Base-by-base conservation (phyloP, 768 basidiomycete genomes). In the Paxillus ammoniavirescens region DNA sequence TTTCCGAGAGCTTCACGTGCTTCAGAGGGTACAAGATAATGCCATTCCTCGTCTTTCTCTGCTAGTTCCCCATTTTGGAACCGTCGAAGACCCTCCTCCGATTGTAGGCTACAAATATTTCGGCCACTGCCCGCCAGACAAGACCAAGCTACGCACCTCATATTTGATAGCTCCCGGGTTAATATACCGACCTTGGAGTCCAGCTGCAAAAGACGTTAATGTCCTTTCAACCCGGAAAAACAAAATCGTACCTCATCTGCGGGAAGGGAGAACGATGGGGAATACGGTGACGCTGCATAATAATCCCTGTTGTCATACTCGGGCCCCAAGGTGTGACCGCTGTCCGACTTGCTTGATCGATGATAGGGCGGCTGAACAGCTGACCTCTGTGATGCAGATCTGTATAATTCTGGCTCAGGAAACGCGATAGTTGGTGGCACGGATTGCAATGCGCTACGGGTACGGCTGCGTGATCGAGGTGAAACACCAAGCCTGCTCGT, bases 21-120 rank as follows among this genome's bases (percentile, higher is more conserved):
- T 61, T 82, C 82, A n/a, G 73, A 62, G 1, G 92, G 86, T 2
- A 95, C 88, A 8, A 93, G 81, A 30, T 79, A 74, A 62, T 89
- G 77, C 96, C 95, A 98, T 46, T 90, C 89, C 67, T 87, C 82
- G 55, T 93, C 84, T n/a, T 73, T 76, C 43, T 84, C 86, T 2
- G 76, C 65, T 4, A 92, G 72, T 52, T 82, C 71, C 35, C 86
- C 86, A 0, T 73, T 68, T 65, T 93, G 91, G 63, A 93, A 92
- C 17, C 75, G 79, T 43, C 71, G 72, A 17, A 93, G 65, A 26
- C 77, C 80, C 61, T 87, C 86, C 52, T 84, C 84, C 14, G 82
- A 80, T 45, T 81, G 74, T 28, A 89, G 71, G 41, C 87, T 89
- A 58, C 8, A 50, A 35, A 36, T 18, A 17, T 47, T 46, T 66